Evolutionary conservation across 352 stramenopile genomes (phyloP).

Genomic region (Pythium myriotylum): DNA sequence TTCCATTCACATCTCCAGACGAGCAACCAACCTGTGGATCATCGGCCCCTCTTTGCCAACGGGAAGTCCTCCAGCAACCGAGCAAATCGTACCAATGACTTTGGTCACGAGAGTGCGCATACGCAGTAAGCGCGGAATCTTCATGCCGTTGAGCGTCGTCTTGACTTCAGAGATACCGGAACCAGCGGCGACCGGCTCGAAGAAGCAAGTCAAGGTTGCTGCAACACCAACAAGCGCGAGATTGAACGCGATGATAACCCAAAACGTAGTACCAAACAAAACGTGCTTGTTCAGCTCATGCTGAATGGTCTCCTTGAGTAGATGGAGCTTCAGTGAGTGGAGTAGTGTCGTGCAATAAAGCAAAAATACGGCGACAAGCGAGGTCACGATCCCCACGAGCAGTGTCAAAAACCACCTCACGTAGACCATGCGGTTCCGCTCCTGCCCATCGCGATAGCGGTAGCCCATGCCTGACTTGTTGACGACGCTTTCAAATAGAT

Average conservation of each 20-base stretch:
- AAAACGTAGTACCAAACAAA: constrained; percentile 77
- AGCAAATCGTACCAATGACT: constrained; percentile 86
- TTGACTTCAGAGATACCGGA: constrained; percentile 94
- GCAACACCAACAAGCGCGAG: constrained; percentile 70
- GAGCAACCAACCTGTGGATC: constrained; percentile 83
- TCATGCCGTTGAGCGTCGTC: constrained; percentile 92
- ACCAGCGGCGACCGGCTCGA: constrained; percentile 75
- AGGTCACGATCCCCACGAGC: constrained; percentile 71
- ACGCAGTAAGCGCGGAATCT: constrained; percentile 77
- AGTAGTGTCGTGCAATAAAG: constrained; percentile 79
- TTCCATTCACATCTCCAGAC: not conserved
- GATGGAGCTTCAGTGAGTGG: constrained; percentile 65
- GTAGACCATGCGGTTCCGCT: constrained; percentile 79
- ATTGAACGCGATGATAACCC: constrained; percentile 70
- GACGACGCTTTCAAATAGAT: constrained; percentile 87
- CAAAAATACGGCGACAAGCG: constrained; percentile 76
- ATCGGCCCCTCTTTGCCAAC: constrained; percentile 93
- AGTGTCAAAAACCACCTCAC: constrained; percentile 83
- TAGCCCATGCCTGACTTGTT: constrained; percentile 87
- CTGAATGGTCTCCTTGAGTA: constrained; percentile 66
- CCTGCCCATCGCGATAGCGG: constrained; percentile 79
- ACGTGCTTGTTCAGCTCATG: constrained; percentile 61
- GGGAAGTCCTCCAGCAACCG: constrained; percentile 80
- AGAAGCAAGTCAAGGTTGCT: constrained; percentile 72
- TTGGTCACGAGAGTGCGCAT: constrained; percentile 87